Percentiles rank a stretch among this genome's conserved stretches.
These are phyloP conservation scores for Silene noctiflora DNA, from an alignment of 179 eudicot genomes.

Conservation along the genomic window DNA sequence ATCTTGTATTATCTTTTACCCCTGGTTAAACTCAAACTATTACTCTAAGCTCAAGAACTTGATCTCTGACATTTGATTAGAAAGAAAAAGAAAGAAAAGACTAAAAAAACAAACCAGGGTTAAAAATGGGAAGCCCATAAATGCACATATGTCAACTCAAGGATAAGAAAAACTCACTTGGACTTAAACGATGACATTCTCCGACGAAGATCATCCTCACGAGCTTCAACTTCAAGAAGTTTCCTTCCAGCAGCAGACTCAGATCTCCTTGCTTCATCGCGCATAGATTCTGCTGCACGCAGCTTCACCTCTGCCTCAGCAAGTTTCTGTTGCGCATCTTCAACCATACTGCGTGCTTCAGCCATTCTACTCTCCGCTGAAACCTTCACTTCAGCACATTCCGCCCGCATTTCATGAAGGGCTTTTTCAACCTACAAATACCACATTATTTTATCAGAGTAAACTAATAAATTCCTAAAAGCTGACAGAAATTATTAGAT, in stretches of 20 bases:
- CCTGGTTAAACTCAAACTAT: not conserved
- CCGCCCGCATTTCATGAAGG: conserved; percentile 91
- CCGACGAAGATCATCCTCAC: conserved; percentile 96
- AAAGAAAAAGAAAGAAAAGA: not conserved
- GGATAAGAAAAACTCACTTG: conserved; percentile 49
- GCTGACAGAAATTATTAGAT: not conserved
- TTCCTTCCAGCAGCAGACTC: conserved; percentile 79
- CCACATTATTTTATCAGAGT: conserved; percentile 1
- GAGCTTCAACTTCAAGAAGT: conserved; percentile 86
- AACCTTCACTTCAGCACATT: conserved; percentile 82
- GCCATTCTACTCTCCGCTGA: conserved; percentile 65
- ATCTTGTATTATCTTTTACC: not conserved
- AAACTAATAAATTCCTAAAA: not conserved
- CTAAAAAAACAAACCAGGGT: not conserved
- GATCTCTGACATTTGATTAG: not conserved
- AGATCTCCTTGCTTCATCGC: conserved; percentile 65
- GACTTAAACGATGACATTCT: conserved; percentile 60
- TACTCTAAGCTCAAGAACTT: not conserved
- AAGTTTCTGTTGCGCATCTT: conserved; percentile 67
- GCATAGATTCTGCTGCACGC: conserved; percentile 64
- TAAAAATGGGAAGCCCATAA: too few relatives aligned
- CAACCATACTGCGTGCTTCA: conserved; percentile 65
- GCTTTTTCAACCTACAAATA: conserved; percentile 75
- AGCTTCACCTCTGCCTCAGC: conserved; percentile 63
- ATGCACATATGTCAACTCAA: not conserved